Evolutionary conservation across 768 basidiomycete genomes (phyloP).

Genomic region (Kwoniella pini): DNA sequence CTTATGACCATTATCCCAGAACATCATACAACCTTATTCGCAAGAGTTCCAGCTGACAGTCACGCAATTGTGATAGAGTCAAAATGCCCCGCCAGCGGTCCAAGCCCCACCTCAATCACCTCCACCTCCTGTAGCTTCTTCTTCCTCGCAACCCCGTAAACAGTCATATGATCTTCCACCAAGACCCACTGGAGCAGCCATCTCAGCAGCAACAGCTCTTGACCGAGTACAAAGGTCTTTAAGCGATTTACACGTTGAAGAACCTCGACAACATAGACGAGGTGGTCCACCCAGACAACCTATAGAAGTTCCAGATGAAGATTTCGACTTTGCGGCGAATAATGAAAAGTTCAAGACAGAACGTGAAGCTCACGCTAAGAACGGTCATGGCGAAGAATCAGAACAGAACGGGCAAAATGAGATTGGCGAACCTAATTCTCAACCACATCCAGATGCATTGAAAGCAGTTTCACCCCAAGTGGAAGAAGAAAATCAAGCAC

Average conservation of each 20-base stretch:
- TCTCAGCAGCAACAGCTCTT: slow-evolving; percentile 40
- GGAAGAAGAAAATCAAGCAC: no score
- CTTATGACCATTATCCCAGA: no score
- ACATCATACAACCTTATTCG: no score
- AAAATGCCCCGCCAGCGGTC: slow-evolving; percentile 13
- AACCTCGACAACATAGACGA: slow-evolving; percentile 9
- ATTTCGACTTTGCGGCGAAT: slow-evolving; percentile 45
- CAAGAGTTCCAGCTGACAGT: slow-evolving; percentile 15
- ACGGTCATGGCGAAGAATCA: slow-evolving; percentile 3
- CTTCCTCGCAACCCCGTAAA: slow-evolving; percentile 11
- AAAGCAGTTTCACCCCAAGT: slow-evolving; percentile 4
- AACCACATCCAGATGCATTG: slow-evolving; percentile 35
- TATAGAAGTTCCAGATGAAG: slow-evolving; percentile 43
- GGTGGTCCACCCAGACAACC: slow-evolving; percentile 8
- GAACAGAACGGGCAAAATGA: slow-evolving; percentile 15
- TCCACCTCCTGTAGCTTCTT: slow-evolving; percentile 3
- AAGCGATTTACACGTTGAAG: slow-evolving; percentile 33
- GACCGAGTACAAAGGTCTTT: slow-evolving; percentile 46
- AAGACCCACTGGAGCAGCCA: slow-evolving; percentile 23
- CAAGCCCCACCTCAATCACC: slow-evolving; percentile 13
- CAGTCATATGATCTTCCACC: slow-evolving; percentile 30
- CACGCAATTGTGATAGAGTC: slow-evolving; percentile 9
- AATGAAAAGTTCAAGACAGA: slow-evolving; percentile 38
- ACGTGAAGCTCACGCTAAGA: slow-evolving; percentile 15
- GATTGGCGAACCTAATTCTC: slow-evolving; percentile 19